phyloP scores from a whole-genome alignment of 2,329 filamentous ascomycete genomes.

The Trichoderma harzianum region DNA sequence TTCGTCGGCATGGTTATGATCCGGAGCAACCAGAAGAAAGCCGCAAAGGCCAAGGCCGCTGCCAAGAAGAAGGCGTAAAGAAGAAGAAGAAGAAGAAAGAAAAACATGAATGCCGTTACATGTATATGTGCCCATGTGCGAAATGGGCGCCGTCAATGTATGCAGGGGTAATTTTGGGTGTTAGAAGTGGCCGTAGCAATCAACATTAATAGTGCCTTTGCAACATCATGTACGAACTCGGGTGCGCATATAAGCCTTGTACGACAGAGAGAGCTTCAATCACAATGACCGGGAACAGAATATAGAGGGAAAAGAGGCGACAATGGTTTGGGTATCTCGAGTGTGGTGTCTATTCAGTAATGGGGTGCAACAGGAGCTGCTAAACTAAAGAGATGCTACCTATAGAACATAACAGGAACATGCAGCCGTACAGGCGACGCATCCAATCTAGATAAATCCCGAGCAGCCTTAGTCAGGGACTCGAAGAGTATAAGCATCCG shows the following conservation, averaged over 20 bases:
- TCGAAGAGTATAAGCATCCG: conserved; percentile 18
- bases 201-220: neutral
- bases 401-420: conserved; percentile 14
- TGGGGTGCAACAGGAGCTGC: conserved; percentile 28
- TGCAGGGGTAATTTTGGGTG: neutral
- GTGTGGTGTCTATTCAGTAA: conserved; percentile 33
- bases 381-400: conserved; percentile 16
- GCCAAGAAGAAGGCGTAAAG: conserved; percentile 79
- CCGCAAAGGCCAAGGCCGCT: conserved; percentile 82
- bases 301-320: neutral
- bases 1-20: conserved; percentile 99
- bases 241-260: neutral
- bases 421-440: conserved; percentile 25
- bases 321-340: conserved; percentile 34
- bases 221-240: neutral
- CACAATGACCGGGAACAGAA: neutral
- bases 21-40: conserved; percentile 96
- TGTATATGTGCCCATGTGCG: neutral
- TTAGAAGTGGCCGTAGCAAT: conserved; percentile 2
- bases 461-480: neutral
- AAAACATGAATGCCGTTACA: neutral
- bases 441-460: conserved; percentile 31
- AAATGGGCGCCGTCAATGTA: neutral
- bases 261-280: neutral
- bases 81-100: conserved; percentile 27